Percentiles rank a stretch among this genome's conserved stretches.
Evolutionary conservation across 202 grass and related monocot species (phyloP).

Genomic region (Brachypodium distachyon): DNA sequence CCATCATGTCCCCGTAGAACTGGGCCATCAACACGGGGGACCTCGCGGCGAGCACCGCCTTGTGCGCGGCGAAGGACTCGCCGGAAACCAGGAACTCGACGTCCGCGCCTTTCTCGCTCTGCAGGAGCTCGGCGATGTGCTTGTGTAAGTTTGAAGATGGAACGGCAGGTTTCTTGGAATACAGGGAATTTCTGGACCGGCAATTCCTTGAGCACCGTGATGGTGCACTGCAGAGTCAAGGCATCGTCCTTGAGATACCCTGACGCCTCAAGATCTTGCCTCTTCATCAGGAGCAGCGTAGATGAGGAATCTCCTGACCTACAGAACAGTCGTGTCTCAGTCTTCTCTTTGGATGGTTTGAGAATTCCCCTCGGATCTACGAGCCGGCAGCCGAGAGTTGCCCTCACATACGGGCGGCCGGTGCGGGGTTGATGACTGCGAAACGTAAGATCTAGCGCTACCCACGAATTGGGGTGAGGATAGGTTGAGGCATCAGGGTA

Average conservation of each 20-base stretch:
- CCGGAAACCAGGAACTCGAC: slow-evolving; percentile 22
- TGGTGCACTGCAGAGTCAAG: neutral
- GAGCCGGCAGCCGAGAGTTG: too few relatives aligned
- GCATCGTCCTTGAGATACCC: neutral
- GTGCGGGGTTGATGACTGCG: too few relatives aligned
- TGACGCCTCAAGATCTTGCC: neutral
- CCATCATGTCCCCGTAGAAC: slow-evolving; percentile 7
- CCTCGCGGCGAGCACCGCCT: slow-evolving; percentile 18
- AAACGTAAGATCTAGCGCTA: too few relatives aligned
- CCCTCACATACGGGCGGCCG: too few relatives aligned
- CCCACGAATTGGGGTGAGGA: too few relatives aligned
- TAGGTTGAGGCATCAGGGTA: too few relatives aligned
- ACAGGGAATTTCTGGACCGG: neutral
- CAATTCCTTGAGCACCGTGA: neutral
- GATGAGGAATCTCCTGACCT: neutral
- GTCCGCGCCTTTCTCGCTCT: neutral
- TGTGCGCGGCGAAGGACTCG: slow-evolving; percentile 23
- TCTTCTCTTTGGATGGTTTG: neutral
- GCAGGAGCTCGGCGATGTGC: slow-evolving; percentile 6
- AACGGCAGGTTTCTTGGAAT: neutral
- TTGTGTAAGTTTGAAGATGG: neutral
- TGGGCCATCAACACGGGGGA: slow-evolving; percentile 27
- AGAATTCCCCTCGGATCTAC: too few relatives aligned
- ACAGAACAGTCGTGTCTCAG: too few relatives aligned
- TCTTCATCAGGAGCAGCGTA: neutral